A percentile compares a stretch with the other conserved stretches of the same genome.
Evolutionary conservation across 805 yeast genomes (phyloP).

Genomic region (Helenozyma rhizophorensis): DNA sequence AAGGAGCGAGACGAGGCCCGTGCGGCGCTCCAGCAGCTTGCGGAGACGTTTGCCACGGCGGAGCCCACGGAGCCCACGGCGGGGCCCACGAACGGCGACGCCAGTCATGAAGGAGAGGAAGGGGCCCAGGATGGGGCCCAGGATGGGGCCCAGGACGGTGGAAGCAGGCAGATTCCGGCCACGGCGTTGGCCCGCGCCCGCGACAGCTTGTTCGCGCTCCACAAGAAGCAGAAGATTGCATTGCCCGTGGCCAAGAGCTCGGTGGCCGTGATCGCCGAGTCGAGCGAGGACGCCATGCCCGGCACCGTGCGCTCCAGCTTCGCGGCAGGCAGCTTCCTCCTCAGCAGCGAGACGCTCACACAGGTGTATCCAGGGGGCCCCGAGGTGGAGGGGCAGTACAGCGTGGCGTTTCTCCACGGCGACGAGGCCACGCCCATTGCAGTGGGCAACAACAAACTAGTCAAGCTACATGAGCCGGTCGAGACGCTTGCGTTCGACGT

Average conservation of each 20-base stretch:
- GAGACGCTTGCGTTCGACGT: not conserved
- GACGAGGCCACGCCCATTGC: constrained; percentile 4
- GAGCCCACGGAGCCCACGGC: not conserved
- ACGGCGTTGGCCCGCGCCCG: constrained; percentile 26
- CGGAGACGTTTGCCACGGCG: constrained; percentile 19
- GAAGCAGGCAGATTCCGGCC: constrained; percentile 12
- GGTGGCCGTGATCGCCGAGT: constrained; percentile 9
- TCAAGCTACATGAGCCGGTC: constrained; percentile 1
- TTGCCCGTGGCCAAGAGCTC: constrained; percentile 16
- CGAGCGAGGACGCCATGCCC: constrained; percentile 1
- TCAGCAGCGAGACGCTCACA: no score
- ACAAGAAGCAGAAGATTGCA: constrained; percentile 29
- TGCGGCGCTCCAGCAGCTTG: constrained; percentile 55
- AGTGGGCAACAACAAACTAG: constrained; percentile 4
- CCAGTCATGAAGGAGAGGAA: constrained; percentile 3
- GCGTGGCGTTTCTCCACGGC: constrained; percentile 6
- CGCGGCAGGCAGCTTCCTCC: constrained; percentile 5
- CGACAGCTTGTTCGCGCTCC: constrained; percentile 30
- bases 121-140: not conserved
- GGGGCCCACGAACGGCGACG: not conserved
- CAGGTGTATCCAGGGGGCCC: constrained; percentile 1
- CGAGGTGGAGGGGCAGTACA: not conserved
- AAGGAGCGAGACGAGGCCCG: constrained; percentile 73
- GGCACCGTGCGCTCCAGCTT: constrained; percentile 2
- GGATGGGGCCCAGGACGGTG: constrained; percentile 1